phyloP scores from a whole-genome alignment of 768 basidiomycete genomes.

The Trametes cinnabarina region DNA sequence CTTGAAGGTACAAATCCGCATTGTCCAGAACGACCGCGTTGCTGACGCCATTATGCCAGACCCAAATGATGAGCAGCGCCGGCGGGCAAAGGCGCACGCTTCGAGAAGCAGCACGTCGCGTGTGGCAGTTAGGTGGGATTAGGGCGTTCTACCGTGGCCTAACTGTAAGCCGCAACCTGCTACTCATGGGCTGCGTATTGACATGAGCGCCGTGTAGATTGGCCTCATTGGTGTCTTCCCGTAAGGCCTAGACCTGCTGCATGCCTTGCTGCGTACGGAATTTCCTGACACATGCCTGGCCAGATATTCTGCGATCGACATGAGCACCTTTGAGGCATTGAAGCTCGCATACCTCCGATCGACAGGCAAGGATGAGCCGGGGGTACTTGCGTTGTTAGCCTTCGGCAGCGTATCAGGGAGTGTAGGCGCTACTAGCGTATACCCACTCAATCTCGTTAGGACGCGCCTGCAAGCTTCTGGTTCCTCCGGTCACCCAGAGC shows the following conservation, averaged over 20 bases:
- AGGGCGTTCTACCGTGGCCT: slow-evolving; percentile 90
- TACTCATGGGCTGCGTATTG: slow-evolving; percentile 12
- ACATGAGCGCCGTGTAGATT: slow-evolving; percentile 51
- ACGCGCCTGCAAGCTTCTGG: slow-evolving; percentile 96
- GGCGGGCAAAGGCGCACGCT: slow-evolving; percentile 58
- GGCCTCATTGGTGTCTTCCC: slow-evolving; percentile 97
- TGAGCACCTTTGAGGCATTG: slow-evolving; percentile 95
- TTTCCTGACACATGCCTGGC: slow-evolving; percentile 4
- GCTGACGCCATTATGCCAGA: slow-evolving; percentile 39
- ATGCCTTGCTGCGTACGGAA: background rate
- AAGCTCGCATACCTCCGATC: slow-evolving; percentile 88
- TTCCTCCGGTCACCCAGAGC: slow-evolving; percentile 90
- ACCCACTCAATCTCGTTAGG: slow-evolving; percentile 87
- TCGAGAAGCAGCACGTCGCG: slow-evolving; percentile 58
- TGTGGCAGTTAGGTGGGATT: slow-evolving; percentile 79
- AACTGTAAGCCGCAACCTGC: slow-evolving; percentile 52
- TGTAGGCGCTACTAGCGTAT: slow-evolving; percentile 91
- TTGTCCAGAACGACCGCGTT: no score
- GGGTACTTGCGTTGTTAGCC: slow-evolving; percentile 79
- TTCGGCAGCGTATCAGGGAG: slow-evolving; percentile 94
- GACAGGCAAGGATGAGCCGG: slow-evolving; percentile 85
- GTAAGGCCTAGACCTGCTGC: slow-evolving; percentile 40
- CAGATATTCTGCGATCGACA: slow-evolving; percentile 93
- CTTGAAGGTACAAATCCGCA: slow-evolving; percentile 58
- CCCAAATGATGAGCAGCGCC: slow-evolving; percentile 95